Conservation (phyloP, 768 basidiomycete species). For the Leccinum sublutescens region DNA sequence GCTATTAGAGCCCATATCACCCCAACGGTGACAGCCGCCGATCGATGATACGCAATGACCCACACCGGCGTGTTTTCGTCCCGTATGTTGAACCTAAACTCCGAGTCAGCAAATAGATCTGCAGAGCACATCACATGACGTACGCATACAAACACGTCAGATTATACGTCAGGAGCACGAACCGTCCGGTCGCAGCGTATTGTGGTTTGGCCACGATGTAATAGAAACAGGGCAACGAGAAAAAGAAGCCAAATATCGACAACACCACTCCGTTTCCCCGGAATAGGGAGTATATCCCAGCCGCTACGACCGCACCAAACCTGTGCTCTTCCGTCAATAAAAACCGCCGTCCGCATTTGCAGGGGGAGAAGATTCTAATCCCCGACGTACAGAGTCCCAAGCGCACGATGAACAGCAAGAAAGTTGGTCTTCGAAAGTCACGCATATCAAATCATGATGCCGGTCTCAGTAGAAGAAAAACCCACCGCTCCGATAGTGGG, state of each 20-base stretch:
- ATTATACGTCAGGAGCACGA: conserved; percentile 87
- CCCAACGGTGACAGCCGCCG: conserved; percentile 77
- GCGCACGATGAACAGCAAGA: conserved; percentile 75
- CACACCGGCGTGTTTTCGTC: conserved; percentile 59
- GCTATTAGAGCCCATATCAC: conserved; percentile 89
- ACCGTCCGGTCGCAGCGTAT: conserved; percentile 72
- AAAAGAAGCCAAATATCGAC: conserved; percentile 82
- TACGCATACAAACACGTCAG: conserved; percentile 75
- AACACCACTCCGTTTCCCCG: conserved; percentile 73
- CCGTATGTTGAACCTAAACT: conserved; percentile 73
- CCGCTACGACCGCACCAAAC: conserved; percentile 76
- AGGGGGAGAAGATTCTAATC: background rate
- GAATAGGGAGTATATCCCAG: conserved; percentile 68
- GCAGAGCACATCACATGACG: conserved; percentile 18
- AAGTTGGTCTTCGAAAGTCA: conserved; percentile 68
- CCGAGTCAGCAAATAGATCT: background rate
- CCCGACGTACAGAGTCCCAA: conserved; percentile 74
- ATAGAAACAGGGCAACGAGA: conserved; percentile 93
- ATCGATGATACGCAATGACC: conserved; percentile 74
- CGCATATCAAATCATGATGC: conserved; percentile 11
- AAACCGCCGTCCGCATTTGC: conserved; percentile 1
- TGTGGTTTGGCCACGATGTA: conserved; percentile 77
- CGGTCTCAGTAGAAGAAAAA: conserved; percentile 6
- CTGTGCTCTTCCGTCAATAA: conserved; percentile 37
- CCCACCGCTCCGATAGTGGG: conserved; percentile 84